Conservation (phyloP, 1,284 basidiomycete species). For the Heterobasidion annosum region DNA sequence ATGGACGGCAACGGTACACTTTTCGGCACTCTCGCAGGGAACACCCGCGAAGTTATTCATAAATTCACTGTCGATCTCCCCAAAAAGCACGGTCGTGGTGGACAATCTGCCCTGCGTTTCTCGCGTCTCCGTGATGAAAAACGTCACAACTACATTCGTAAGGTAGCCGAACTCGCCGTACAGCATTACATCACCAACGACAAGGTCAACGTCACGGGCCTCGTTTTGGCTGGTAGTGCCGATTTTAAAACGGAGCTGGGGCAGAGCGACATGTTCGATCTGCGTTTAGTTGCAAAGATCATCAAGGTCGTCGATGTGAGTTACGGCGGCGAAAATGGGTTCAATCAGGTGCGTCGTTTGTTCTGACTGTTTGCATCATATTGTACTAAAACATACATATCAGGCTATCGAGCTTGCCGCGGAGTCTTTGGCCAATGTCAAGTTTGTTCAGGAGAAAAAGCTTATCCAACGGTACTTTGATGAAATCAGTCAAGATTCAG, state of each 20-base stretch:
- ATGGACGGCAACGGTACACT: conserved; percentile 99
- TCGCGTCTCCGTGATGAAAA: conserved; percentile 99
- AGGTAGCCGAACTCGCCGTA: conserved; percentile 94
- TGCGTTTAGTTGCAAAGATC: conserved; percentile 78
- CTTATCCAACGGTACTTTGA: conserved; percentile 98
- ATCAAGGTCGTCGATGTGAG: conserved; percentile 98
- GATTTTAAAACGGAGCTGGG: conserved; percentile 99
- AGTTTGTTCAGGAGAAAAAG: conserved; percentile 98
- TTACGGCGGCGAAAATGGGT: conserved; percentile 98
- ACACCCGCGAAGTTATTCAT: conserved; percentile 95
- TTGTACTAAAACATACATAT: neutral
- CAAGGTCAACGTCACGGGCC: conserved; percentile 95
- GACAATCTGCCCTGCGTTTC: conserved; percentile 99
- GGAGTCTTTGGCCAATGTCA: conserved; percentile 95
- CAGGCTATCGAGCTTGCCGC: conserved; percentile 96
- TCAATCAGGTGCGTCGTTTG: conserved; percentile 71
- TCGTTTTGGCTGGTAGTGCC: conserved; percentile 96
- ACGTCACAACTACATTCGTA: conserved; percentile 99
- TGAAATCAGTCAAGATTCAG: conserved; percentile 97
- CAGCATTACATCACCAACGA: conserved; percentile 98
- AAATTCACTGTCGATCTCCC: conserved; percentile 99
- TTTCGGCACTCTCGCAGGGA: conserved; percentile 93
- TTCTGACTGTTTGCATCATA: neutral
- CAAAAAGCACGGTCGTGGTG: conserved; percentile 99
- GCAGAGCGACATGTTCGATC: conserved; percentile 96